Evolutionary conservation across 2,329 filamentous ascomycete species (phyloP).

Genomic region (Monosporascus cannonballus): DNA sequence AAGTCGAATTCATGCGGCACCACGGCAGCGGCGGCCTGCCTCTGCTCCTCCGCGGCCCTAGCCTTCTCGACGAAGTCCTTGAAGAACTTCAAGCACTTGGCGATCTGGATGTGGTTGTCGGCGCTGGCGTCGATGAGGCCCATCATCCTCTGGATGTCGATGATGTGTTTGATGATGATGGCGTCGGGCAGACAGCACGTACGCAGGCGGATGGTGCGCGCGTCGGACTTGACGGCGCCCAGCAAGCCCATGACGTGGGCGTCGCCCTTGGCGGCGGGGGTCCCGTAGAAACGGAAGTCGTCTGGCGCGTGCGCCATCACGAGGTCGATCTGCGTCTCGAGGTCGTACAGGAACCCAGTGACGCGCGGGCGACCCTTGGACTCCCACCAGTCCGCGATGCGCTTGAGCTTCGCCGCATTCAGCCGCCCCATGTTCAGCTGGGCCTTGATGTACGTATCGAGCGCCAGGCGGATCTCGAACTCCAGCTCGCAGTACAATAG

Average conservation of each 20-base stretch:
- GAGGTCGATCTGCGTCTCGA: constrained; percentile 55
- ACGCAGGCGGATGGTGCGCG: constrained; percentile 45
- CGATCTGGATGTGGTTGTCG: constrained; percentile 37
- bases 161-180: constrained; percentile 51
- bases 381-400: constrained; percentile 45
- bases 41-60: constrained; percentile 12
- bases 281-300: constrained; percentile 50
- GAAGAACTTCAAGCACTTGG: constrained; percentile 49
- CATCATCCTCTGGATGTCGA: constrained; percentile 46
- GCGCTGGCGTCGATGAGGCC: constrained; percentile 41
- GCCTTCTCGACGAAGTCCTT: constrained; percentile 45
- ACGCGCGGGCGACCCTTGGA: constrained; percentile 48
- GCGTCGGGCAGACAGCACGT: constrained; percentile 54
- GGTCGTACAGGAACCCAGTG: constrained; percentile 51
- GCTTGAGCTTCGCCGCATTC: constrained; percentile 43
- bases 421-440: constrained; percentile 52
- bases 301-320: constrained; percentile 38
- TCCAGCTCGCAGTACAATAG: constrained; percentile 55
- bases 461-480: constrained; percentile 43
- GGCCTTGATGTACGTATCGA: constrained; percentile 46
- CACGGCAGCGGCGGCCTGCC: not conserved
- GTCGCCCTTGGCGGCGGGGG: constrained; percentile 33
- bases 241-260: constrained; percentile 40
- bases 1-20: not conserved
- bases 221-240: constrained; percentile 46